Evolutionary conservation across 306 rosid species (phyloP), one percentile per base, ranked within the genome.

Genomic region (Trichosanthes truncata): DNA sequence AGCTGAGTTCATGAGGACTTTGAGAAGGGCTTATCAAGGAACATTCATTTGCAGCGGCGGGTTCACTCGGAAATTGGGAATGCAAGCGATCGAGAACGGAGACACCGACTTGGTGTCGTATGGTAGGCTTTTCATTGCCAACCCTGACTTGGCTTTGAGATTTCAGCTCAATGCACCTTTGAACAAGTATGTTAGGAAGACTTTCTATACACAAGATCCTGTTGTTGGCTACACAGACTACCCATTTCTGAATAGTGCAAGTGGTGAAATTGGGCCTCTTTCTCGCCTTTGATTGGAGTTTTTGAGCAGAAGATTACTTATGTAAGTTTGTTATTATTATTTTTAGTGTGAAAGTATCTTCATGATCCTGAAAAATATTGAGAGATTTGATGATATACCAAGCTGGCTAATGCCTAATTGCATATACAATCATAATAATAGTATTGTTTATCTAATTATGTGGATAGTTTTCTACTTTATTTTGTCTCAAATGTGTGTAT

Each of bases 11-110:
- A 91, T 92, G 76, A 82, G 56, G 88, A 84, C 86, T 4, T 17
- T 94, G 55, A 85, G 93, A 80, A 84, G 81, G 46, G 82, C 94
- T 26, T 94, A 88, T 83, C 48, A 83, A 7, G 97, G 98, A 78
- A 90, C 95, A 8, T 89, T 94, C 78, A 85, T 94, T 80, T 88
- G 88, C 65, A 92, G 97, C 69, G 98, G 98, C 33, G 98, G 98
- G n/a, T 94, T 82, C 85, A 90, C 89, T 45, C 82, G 91, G 78
- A 83, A 92, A 81, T 85, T 92, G 3, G 97, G 96, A 71, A 84
- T 94, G 84, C 83, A 92, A 80, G 96, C 89, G 77, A 78, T 94
- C 2, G 88, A 88, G 36, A 83, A 83, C 6, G 93, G 90, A 1
- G 96, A 89, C 20, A 83, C 97, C 26, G 97, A 94, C 68, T 85